Evolutionary conservation across 2,329 filamentous ascomycete species (phyloP), one percentile per base, ranked within the genome.

Genomic region (Ilyonectria sp.): DNA sequence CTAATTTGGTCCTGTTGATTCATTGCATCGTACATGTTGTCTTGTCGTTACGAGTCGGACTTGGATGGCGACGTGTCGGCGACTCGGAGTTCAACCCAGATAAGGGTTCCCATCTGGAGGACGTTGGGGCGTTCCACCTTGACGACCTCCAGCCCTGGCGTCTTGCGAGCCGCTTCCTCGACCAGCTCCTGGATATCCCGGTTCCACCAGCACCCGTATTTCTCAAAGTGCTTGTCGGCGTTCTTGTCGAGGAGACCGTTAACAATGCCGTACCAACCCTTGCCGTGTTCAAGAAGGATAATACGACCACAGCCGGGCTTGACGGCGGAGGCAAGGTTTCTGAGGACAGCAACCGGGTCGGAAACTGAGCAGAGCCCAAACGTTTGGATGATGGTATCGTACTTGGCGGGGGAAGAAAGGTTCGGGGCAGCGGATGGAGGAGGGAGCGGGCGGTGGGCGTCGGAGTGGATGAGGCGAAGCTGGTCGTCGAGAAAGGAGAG

Each of bases 151-250:
- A 92, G 79, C 2, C 88, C 88, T 0, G 86, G 87, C 4, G 86
- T 82, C 56, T 76, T 75, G 57, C 73, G 69, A 21, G 81, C 81
- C 33, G 88, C 89, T 67, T 85, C 82, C 60, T 83, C 79, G 9
- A 91, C 84, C 33, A 91, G 82, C 37, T 74, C 79, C 72, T 86
- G 85, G 66, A 92, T 86, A 74, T 91, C 89, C 59, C 90, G 82
- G 79, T 92, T 92, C 89, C 89, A 91, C 90, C 90, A 91, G 80
- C 90, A 92, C 3, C 90, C 90, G 74, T 88, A 91, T 72, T 86
- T 85, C 23, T 82, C 80, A 65, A 90, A 90, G 74, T 91, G 90
- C 23, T 80, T 79, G 17, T 79, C 78, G 0, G 90, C 89, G 63
- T 85, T 84, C 69, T 79, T 81, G 78, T 92, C 89, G 35, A 92